phyloP scores from a whole-genome alignment of 495 filamentous ascomycete genomes.

The Neurospora sp. region DNA sequence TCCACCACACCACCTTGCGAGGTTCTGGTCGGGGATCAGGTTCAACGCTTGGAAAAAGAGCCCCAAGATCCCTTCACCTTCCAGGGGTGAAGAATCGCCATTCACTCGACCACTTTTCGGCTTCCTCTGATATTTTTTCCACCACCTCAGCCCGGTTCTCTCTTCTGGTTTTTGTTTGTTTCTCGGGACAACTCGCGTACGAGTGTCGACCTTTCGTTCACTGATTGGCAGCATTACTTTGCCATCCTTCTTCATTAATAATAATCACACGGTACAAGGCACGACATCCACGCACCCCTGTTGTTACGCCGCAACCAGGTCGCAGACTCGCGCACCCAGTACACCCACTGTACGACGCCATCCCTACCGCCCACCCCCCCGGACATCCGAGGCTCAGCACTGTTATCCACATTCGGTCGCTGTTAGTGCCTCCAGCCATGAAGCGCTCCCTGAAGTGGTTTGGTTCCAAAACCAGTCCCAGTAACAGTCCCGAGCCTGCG shows the following conservation, averaged over 20 bases:
- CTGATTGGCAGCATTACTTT: not conserved
- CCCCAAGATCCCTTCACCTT: not conserved
- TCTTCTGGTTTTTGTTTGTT: not conserved
- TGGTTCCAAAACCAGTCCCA: conserved; percentile 17
- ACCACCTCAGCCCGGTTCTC: not conserved
- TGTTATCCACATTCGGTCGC: conserved; percentile 18
- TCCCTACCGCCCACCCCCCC: not conserved
- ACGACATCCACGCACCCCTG: not conserved
- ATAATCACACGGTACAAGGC: not conserved
- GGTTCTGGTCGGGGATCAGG: not conserved
- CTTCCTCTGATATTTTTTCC: not conserved
- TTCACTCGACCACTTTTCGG: not conserved
- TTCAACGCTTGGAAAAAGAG: not conserved
- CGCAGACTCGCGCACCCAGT: not conserved
- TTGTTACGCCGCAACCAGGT: not conserved
- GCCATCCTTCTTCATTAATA: not conserved
- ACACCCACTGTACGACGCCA: not conserved
- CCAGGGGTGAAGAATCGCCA: not conserved
- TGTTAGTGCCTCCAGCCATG: conserved; percentile 15
- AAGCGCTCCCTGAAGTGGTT: conserved; percentile 20
- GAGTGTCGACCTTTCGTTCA: not conserved
- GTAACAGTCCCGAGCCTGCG: conserved; percentile 15
- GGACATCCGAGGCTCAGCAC: conserved; percentile 12
- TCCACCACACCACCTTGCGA: not conserved
- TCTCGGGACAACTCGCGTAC: not conserved